These are phyloP conservation scores for Cyberlindnera americana DNA, from an alignment of 805 yeast genomes.

Conservation along the genomic window DNA sequence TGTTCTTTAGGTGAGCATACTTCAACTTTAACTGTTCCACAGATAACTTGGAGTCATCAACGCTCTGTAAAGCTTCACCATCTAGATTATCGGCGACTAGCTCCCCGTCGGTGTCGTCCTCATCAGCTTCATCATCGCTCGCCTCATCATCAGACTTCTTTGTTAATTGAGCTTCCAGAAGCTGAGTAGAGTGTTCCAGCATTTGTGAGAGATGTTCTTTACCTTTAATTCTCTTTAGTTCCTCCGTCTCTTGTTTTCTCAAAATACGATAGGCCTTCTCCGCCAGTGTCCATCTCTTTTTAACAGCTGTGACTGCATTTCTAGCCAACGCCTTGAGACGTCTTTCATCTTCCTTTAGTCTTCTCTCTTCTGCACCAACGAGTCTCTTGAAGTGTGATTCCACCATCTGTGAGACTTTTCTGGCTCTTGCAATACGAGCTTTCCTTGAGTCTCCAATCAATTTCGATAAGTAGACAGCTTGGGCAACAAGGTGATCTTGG, in stretches of 20 bases:
- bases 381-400: slow-evolving; percentile 84
- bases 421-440: slow-evolving; percentile 61
- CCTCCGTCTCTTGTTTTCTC: slow-evolving; percentile 76
- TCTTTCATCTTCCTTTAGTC: slow-evolving; percentile 69
- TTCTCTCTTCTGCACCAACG: slow-evolving; percentile 85
- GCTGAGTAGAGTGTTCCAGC: slow-evolving; percentile 85
- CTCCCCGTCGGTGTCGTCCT: slow-evolving; percentile 29
- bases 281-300: slow-evolving; percentile 87
- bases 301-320: slow-evolving; percentile 77
- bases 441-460: slow-evolving; percentile 63
- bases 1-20: slow-evolving; percentile 25
- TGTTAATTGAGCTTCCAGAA: slow-evolving; percentile 78
- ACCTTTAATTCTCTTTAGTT: slow-evolving; percentile 73
- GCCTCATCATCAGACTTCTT: slow-evolving; percentile 31
- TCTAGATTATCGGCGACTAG: slow-evolving; percentile 5
- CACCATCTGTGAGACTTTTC: slow-evolving; percentile 73
- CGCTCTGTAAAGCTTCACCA: slow-evolving; percentile 12
- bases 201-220: slow-evolving; percentile 84
- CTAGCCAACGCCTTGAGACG: slow-evolving; percentile 69
- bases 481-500: slow-evolving; percentile 72
- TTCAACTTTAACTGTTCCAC: slow-evolving; percentile 27
- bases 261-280: slow-evolving; percentile 72
- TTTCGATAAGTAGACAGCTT: slow-evolving; percentile 68
- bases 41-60: slow-evolving; percentile 28
- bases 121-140: slow-evolving; percentile 19